A percentile compares a stretch with the other conserved stretches of the same genome.
phyloP scores from a whole-genome alignment of 352 stramenopile species.

The Plasmopara muralis region DNA sequence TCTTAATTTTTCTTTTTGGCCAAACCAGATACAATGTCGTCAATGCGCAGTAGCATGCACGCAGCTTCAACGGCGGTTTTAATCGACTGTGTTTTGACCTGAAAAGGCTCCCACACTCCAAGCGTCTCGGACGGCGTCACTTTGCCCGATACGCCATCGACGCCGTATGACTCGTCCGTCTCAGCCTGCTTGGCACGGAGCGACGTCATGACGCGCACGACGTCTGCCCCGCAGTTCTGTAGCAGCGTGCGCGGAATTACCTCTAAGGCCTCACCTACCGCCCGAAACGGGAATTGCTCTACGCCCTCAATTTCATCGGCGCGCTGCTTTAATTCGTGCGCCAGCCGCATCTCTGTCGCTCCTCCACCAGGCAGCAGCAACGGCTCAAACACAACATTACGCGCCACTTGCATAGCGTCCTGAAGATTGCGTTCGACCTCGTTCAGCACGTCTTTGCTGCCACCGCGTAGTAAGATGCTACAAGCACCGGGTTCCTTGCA shows the following conservation, averaged over 20 bases:
- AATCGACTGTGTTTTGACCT: conserved; percentile 99
- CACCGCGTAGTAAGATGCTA: conserved; percentile 97
- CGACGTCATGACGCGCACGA: conserved; percentile 97
- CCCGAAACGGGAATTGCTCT: conserved; percentile 96
- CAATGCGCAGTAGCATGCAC: conserved; percentile 97
- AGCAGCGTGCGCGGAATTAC: conserved; percentile 98
- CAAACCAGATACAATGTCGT: conserved; percentile 99
- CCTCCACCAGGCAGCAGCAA: conserved; percentile 93
- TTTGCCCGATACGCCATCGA: conserved; percentile 83
- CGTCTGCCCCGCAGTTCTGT: conserved; percentile 98
- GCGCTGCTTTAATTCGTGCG: conserved; percentile 91
- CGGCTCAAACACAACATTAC: conserved; percentile 98
- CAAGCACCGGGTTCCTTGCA: conserved; percentile 98
- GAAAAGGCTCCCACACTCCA: conserved; percentile 98
- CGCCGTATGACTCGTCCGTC: conserved; percentile 63
- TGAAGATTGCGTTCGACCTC: conserved; percentile 99
- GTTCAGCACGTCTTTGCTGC: conserved; percentile 99
- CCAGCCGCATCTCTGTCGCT: conserved; percentile 98
- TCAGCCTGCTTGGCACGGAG: conserved; percentile 91
- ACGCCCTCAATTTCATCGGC: conserved; percentile 90
- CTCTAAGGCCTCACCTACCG: conserved; percentile 96
- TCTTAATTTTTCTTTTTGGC: conserved; percentile 91
- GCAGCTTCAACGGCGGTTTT: conserved; percentile 99
- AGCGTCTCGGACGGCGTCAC: conserved; percentile 94
- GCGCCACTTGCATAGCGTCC: conserved; percentile 99